Evolutionary conservation across 495 filamentous ascomycete genomes (phyloP), one percentile per base, ranked within the genome.

Genomic region (Aspergillus sparsus): DNA sequence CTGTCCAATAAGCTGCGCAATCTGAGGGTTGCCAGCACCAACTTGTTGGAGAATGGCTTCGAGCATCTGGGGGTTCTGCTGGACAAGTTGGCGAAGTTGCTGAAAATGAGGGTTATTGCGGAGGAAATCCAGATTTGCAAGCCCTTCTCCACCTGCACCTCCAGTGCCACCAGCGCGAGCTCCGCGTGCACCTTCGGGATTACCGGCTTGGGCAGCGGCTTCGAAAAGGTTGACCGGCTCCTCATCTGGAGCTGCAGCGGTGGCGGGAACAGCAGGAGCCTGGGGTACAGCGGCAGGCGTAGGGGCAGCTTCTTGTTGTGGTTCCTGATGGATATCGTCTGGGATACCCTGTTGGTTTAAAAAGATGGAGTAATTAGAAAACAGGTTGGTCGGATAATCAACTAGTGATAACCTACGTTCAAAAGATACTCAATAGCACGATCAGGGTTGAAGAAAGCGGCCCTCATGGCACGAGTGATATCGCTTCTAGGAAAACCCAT

Each of bases 1-100:
- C 62, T 89, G 82, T 12, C 87, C 89, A 57, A 98, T 98, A 67
- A 97, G 74, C 63, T 90, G 85, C 8, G 94, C 94, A 62, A 98
- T 88, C 62, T 96, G 89, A 10, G 94, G 94, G 72, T 98, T 98
- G 21, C 94, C 92, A 8, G 90, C 89, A n/a, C 90, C 91, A 41
- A 98, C 91, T 74, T 97, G 92, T 70, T 97, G 93, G 32, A 98
- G 78, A 66, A 98, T 97, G 2, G 93, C 92, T 80, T 98, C 94
- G 6, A 98, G 87, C 94, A 98, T 98, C 66, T 91, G 89, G 9
- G 94, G 94, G 65, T 97, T 91, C 69, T 96, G 92, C 70, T 98
- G 94, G 15, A 98, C 94, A 10, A 98, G 88, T 74, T 96, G 92
- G 35, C 94, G 89, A 36, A 98, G 85, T 72, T 98, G 94, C 73